Evolutionary conservation across 768 basidiomycete genomes (phyloP), one percentile per base, ranked within the genome.

Genomic region (Boletus pseudo-olivaceus): DNA sequence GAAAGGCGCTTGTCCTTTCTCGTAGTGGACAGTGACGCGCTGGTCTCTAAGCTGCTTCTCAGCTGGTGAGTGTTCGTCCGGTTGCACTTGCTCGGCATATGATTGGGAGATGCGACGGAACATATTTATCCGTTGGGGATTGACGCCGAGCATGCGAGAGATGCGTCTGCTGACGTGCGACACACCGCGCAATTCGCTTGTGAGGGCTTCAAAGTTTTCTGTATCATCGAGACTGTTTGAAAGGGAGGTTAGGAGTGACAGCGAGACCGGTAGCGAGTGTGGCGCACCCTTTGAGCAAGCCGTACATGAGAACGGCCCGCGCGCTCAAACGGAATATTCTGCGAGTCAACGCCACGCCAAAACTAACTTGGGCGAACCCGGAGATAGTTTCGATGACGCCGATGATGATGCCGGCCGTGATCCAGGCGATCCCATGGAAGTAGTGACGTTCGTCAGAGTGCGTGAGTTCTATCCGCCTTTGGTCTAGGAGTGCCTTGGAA

Each of bases 251-350:
- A 53, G 44, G 0, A 35, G 29, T 14, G 23, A 33, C 12, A 35
- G 14, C 1, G 38, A 49, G 34, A 12, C 12, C 14, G 0, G 30
- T n/a, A 20, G 42, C 8, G 10, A 34, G 19, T 8, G n/a, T 2
- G 26, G 69, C 82, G 52, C 56, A 89, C 89, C 89, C 88, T 72
- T 84, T 84, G 29, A 82, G 69, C 20, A 84, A 58, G 17, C 89
- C 90, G 51, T 85, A 77, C 54, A 81, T 77, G 19, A 91, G 64
- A 58, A 71, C 77, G 0, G 75, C 78, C 43, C 87, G 76, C 3
- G 76, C 75, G 11, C 84, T 37, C 48, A 85, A 67, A 41, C 85
- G 75, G 34, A 92, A 55, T 20, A 83, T 71, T 15, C 88, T 79
- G 35, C 90, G 76, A 9, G 78, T 73, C 14, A 91, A 58, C 1